A percentile compares a stretch with the other conserved stretches of the same genome.
Evolutionary conservation across 2,329 filamentous ascomycete species (phyloP).

Genomic region (Dichotomopilus funicola): DNA sequence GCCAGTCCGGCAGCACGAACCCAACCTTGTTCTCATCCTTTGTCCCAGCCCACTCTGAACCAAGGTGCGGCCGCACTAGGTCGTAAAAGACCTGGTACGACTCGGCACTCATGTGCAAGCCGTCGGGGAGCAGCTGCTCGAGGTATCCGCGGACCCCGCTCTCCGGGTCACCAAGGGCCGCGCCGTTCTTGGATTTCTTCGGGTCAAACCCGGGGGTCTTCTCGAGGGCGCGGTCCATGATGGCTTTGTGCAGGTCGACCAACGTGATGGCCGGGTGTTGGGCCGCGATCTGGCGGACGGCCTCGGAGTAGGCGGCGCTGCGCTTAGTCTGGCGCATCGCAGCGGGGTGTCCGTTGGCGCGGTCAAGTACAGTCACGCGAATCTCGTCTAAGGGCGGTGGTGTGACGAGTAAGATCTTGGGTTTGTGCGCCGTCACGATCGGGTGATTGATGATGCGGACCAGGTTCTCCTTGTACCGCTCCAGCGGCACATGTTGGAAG

Average conservation of each 20-base stretch:
- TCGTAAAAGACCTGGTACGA: slow-evolving; percentile 49
- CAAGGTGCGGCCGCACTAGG: slow-evolving; percentile 42
- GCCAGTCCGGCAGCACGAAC: slow-evolving; percentile 47
- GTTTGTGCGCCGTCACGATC: slow-evolving; percentile 59
- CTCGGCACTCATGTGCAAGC: slow-evolving; percentile 50
- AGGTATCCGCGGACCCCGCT: slow-evolving; percentile 46
- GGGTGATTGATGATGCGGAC: slow-evolving; percentile 66
- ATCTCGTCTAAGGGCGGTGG: slow-evolving; percentile 81
- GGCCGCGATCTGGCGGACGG: slow-evolving; percentile 60
- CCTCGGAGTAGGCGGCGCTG: slow-evolving; percentile 51
- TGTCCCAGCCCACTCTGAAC: slow-evolving; percentile 35
- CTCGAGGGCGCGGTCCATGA: slow-evolving; percentile 64
- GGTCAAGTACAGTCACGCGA: slow-evolving; percentile 46
- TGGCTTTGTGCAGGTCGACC: slow-evolving; percentile 71
- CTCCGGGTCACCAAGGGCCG: slow-evolving; percentile 44
- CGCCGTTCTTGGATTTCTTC: slow-evolving; percentile 27
- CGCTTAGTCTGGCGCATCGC: slow-evolving; percentile 41
- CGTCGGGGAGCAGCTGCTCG: slow-evolving; percentile 48
- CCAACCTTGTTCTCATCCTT: slow-evolving; percentile 33
- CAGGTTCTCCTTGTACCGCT: slow-evolving; percentile 68
- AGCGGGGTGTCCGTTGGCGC: slow-evolving; percentile 38
- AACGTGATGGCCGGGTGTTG: slow-evolving; percentile 61
- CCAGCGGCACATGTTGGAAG: slow-evolving; percentile 71
- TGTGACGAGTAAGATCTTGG: slow-evolving; percentile 69
- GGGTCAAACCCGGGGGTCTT: slow-evolving; percentile 51